Conservation (phyloP, 306 rosid genomes). For the Casuarina cunninghamiana region DNA sequence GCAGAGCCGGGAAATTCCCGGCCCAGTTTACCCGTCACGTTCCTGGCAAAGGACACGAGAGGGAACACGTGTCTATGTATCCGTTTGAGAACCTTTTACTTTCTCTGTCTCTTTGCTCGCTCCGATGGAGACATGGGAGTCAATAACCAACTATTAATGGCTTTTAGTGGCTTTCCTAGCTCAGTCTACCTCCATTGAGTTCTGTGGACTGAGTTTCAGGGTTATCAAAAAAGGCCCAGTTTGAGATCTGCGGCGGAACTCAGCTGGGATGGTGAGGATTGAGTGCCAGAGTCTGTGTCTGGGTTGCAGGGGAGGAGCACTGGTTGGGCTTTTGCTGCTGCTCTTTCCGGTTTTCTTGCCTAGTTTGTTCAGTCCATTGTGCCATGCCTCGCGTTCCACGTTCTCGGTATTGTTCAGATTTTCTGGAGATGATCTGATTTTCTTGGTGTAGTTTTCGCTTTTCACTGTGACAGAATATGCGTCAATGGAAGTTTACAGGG, state of each 20-base stretch:
- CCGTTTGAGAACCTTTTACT: constrained; percentile 35
- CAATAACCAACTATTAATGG: constrained; percentile 19
- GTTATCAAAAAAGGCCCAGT: constrained; percentile 18
- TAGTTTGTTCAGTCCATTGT: constrained; percentile 60
- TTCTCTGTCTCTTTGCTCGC: not conserved
- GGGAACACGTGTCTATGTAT: constrained; percentile 64
- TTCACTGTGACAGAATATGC: constrained; percentile 15
- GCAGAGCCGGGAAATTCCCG: constrained; percentile 19
- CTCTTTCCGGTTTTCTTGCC: constrained; percentile 61
- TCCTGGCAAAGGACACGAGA: constrained; percentile 48
- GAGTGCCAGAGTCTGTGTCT: constrained; percentile 26
- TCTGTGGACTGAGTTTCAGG: constrained; percentile 1
- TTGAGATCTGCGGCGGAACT: constrained; percentile 39
- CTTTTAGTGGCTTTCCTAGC: not conserved
- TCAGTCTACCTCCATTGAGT: constrained; percentile 18
- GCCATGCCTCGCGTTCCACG: constrained; percentile 57
- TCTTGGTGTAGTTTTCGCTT: not conserved
- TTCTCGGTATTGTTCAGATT: constrained; percentile 48
- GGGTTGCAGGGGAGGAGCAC: constrained; percentile 35
- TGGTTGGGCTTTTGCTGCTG: constrained; percentile 48
- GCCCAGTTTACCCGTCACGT: constrained; percentile 27
- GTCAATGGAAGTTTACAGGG: constrained; percentile 7
- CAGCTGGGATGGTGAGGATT: constrained; percentile 39
- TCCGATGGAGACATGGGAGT: not conserved
- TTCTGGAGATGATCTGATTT: not conserved